Evolutionary conservation across 75 land plant genomes (phyloP).

Genomic region (Picea sitchensis): DNA sequence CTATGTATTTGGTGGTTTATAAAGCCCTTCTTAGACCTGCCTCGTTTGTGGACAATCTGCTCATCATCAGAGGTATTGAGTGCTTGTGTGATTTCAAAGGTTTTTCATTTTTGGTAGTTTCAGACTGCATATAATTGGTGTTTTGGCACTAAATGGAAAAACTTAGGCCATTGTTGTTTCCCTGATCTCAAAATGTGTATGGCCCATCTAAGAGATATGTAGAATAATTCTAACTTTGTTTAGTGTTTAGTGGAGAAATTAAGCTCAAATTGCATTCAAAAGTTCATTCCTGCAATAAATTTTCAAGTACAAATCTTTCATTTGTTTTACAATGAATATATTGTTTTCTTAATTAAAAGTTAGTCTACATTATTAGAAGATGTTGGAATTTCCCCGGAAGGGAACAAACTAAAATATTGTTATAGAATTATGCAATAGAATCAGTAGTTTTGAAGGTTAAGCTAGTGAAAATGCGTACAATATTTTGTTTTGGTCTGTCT

Average conservation of each 20-base stretch:
- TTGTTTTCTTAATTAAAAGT: not conserved
- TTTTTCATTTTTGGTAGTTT: not conserved
- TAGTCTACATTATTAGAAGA: not conserved
- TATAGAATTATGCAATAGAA: not conserved
- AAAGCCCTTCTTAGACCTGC: slow-evolving; percentile 34
- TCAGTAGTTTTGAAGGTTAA: not conserved
- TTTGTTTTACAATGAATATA: not conserved
- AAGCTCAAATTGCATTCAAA: not conserved
- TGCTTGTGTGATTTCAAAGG: not conserved
- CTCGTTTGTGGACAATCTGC: slow-evolving; percentile 20
- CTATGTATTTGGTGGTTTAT: slow-evolving; percentile 58
- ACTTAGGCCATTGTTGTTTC: no score
- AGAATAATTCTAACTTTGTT: not conserved
- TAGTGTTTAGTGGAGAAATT: not conserved
- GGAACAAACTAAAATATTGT: not conserved
- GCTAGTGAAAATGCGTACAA: not conserved
- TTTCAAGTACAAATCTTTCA: not conserved
- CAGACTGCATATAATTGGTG: not conserved
- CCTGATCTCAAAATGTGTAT: not conserved
- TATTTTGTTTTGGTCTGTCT: not conserved
- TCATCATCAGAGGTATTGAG: slow-evolving; percentile 40
- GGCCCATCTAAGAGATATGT: not conserved
- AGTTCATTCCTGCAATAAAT: not conserved
- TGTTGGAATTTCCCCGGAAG: not conserved
- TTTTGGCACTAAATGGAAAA: no score